Evolutionary conservation across 1,139 yeast species (phyloP).

Genomic region (Candida tropicalis): DNA sequence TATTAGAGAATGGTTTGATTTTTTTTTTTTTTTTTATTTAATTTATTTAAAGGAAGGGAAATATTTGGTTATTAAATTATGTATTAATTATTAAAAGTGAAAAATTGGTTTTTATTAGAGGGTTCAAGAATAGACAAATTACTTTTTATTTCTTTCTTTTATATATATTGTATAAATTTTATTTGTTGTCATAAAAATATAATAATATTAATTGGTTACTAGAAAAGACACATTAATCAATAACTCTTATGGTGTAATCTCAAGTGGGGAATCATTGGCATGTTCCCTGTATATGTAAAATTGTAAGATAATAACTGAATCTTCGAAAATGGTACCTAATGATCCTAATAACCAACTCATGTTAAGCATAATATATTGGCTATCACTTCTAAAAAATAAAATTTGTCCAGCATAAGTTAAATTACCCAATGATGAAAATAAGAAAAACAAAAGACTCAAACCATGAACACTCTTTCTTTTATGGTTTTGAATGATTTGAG

Average conservation of each 20-base stretch:
- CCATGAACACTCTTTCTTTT: constrained; percentile 72
- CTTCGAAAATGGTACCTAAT: constrained; percentile 73
- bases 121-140: constrained; percentile 6
- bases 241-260: neutral
- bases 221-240: neutral
- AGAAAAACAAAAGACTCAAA: constrained; percentile 70
- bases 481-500: constrained; percentile 76
- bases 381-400: constrained; percentile 63
- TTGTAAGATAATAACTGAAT: constrained; percentile 61
- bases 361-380: constrained; percentile 61
- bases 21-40: neutral
- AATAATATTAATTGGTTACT: neutral
- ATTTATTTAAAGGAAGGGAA: constrained; percentile 4
- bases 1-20: constrained; percentile 4
- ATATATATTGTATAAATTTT: constrained; percentile 2
- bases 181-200: neutral
- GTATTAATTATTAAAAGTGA: constrained; percentile 2
- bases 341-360: constrained; percentile 77
- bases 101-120: constrained; percentile 2
- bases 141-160: constrained; percentile 4
- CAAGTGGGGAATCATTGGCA: neutral
- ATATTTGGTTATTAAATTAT: constrained; percentile 5
- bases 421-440: constrained; percentile 76
- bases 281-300: constrained; percentile 57
- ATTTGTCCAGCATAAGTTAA: constrained; percentile 78